These are phyloP conservation scores for Porphyridium purpureum DNA, from an alignment of 23 red algal genomes.

Conservation along the genomic window DNA sequence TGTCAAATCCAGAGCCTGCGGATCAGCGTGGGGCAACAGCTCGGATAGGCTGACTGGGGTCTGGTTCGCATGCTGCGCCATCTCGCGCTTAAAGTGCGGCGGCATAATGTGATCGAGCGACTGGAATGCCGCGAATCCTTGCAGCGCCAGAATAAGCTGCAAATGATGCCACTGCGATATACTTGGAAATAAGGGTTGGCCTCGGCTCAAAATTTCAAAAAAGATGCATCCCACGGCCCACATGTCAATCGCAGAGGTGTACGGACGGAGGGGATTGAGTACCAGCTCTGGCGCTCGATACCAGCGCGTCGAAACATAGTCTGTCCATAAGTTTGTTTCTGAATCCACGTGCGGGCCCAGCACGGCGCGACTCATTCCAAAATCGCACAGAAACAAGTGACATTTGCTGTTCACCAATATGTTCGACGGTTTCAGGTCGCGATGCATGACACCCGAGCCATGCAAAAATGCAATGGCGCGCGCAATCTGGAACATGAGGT, in stretches of 20 bases:
- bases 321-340: constrained; percentile 79
- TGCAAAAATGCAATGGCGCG: constrained; percentile 81
- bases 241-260: constrained; percentile 96
- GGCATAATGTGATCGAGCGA: constrained; percentile 51
- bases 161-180: constrained; percentile 67
- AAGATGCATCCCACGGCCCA: constrained; percentile 97
- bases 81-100: constrained; percentile 43
- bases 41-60: constrained; percentile 21
- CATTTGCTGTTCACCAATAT: constrained; percentile 87
- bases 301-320: constrained; percentile 99
- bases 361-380: no score
- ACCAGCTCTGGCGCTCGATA: constrained; percentile 98
- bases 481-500: constrained; percentile 80
- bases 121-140: no score
- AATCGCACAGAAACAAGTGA: constrained; percentile 81
- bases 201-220: constrained; percentile 72
- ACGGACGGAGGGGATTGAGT: constrained; percentile 49
- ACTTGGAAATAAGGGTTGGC: constrained; percentile 76
- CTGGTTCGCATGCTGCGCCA: constrained; percentile 42
- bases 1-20: constrained; percentile 38
- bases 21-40: constrained; percentile 58
- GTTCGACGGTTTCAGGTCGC: constrained; percentile 90
- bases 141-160: no score
- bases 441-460: constrained; percentile 68
- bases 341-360: constrained; percentile 50